A percentile compares a stretch with the other conserved stretches of the same genome.
These are phyloP conservation scores for Myxozyma kluyveri DNA, from an alignment of 805 yeast genomes.

Conservation along the genomic window DNA sequence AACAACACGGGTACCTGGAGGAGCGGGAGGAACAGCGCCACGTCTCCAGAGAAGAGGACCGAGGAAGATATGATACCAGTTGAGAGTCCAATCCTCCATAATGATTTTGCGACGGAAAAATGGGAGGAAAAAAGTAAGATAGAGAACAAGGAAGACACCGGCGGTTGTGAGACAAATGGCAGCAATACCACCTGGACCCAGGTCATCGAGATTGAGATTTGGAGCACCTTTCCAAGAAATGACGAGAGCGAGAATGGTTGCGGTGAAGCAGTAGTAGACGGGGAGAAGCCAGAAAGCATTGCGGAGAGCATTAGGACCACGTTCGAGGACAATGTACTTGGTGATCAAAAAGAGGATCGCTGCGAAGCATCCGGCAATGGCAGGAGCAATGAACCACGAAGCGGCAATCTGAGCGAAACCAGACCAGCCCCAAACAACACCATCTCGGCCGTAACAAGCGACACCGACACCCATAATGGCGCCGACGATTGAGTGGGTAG, in stretches of 20 bases:
- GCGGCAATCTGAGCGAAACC: constrained; percentile 73
- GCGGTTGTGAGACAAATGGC: constrained; percentile 67
- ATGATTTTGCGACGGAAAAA: constrained; percentile 59
- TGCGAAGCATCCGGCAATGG: constrained; percentile 63
- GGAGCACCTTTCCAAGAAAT: constrained; percentile 83
- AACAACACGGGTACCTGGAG: constrained; percentile 54
- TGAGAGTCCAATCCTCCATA: constrained; percentile 64
- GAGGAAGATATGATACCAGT: constrained; percentile 51
- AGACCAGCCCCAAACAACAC: constrained; percentile 71
- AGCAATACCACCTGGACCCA: constrained; percentile 52
- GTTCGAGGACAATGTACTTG: constrained; percentile 60
- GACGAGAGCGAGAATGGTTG: constrained; percentile 66
- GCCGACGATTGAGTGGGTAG: constrained; percentile 77
- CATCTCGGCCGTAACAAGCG: constrained; percentile 63
- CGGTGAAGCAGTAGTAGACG: constrained; percentile 56
- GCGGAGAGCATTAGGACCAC: constrained; percentile 49
- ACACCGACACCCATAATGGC: constrained; percentile 72
- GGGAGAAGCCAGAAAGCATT: constrained; percentile 61
- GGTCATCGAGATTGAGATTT: constrained; percentile 53
- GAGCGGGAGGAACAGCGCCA: constrained; percentile 64
- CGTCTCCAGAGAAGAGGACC: constrained; percentile 63
- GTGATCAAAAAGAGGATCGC: constrained; percentile 56
- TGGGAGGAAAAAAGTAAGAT: constrained; percentile 57
- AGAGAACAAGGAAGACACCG: constrained; percentile 52
- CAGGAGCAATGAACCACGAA: constrained; percentile 78